Base-by-base conservation (phyloP, 225 moss, liverwort and hornwort genomes). In the Takakia lepidozioides region DNA sequence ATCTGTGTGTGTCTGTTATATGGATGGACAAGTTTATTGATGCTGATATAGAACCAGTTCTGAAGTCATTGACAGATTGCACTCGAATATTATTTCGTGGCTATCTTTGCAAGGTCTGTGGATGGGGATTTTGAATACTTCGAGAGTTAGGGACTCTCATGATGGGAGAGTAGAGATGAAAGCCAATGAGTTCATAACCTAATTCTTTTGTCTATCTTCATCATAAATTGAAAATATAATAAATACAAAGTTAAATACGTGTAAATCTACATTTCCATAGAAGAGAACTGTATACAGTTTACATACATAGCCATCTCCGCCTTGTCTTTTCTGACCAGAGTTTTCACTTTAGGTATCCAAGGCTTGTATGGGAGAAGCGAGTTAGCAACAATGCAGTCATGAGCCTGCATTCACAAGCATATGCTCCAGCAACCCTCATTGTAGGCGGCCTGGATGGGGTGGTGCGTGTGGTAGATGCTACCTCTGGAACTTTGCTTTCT, bases 391-490 rank as follows among this genome's bases (percentile, higher is more conserved):
- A 69, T 32, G 66, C 54, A n/a, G 66, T 79, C 49, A 55, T 40
- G 54, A 74, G 73, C 62, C 46, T 79, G 8, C 73, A 79, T 60
- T 34, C 69, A 66, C 73, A 70, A 51, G 60, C 69, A 13, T 79
- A 79, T 34, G 56, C 73, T 52, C 70, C 63, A 20, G 56, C 43
- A 16, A 70, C 70, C 14, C 56, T 79, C 4, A 53, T 79, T n/a
- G 66, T 69, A 51, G 78, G 78, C 19, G 73, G 73, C 11, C 66
- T 73, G 66, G 63, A 70, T 63, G 78, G 78, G 32, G 69, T 16
- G 11, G 70, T 79, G 43, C 69, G 69, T 0, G 2, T 74, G 13
- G 73, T 69, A 68, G 77, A 77, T 27, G 55, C 66, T 44, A 53
- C 49, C 38, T 50, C 73, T 24, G 78, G 78, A 8, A 53, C 29